Evolutionary conservation across 805 yeast genomes (phyloP), one percentile per base, ranked within the genome.

Genomic region (baker's yeast (Saccharomyces cerevisiae)): DNA sequence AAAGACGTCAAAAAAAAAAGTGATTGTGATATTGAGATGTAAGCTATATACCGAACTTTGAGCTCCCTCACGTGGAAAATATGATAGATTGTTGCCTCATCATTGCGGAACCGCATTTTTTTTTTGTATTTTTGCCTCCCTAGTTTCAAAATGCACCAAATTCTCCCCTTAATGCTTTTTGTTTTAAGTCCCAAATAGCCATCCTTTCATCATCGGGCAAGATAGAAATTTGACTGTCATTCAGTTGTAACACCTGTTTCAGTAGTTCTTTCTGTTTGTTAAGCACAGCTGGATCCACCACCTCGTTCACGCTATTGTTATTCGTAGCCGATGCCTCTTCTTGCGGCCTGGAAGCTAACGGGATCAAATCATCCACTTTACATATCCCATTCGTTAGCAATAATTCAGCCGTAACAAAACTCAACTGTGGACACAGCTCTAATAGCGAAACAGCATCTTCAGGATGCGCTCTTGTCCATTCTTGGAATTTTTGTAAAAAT

Each of bases 371-470:
- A 43, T 70, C 73, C 6, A 68, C 68, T 32, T 63, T 61, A 26
- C 70, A 61, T 27, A 70, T 59, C 14, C 70, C 68, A 51, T 66
- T 66, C 14, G 69, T 71, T 57, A 84, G 65, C 57, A 89, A 70
- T 1, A 84, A 75, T 64, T 91, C 97, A 2, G 90, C 92, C 29
- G 89, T 73, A 0, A 96, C 94, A 67, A 83, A 89, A 1, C 88
- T 73, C 48, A 92, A 73, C 67, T 92, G 97, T 0, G 97, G 97
- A 55, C 83, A 82, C 58, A 80, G 80, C 28, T 76, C 76, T 17
- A 91, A 72, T 32, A 91, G 71, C 46, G 77, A 78, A 51, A 74
- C 78, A 74, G 87, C 82, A 55, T 82, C 70, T 5, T 75, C 75
- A 0, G 88, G 87, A 55, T 83, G 78, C 28, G 75, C 76, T 2